Evolutionary conservation across 805 yeast genomes (phyloP).

Genomic region (Schwanniomyces pseudopolymorphus): DNA sequence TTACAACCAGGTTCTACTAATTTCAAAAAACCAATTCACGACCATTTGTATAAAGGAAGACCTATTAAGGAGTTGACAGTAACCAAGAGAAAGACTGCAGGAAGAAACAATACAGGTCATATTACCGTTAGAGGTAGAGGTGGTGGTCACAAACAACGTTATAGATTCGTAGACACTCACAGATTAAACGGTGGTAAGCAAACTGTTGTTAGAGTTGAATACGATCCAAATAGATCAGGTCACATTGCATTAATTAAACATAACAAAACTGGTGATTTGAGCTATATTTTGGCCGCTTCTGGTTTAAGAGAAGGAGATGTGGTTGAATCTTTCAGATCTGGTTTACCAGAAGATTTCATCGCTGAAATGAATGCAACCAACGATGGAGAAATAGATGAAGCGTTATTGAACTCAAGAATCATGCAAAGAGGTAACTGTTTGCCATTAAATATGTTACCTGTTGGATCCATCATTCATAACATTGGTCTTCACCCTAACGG

Average conservation of each 20-base stretch:
- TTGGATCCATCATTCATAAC: conserved; percentile 86
- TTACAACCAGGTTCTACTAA: conserved; percentile 86
- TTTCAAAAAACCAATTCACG: conserved; percentile 84
- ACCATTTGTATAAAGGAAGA: conserved; percentile 81
- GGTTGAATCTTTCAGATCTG: conserved; percentile 86
- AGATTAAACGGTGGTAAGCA: conserved; percentile 71
- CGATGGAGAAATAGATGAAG: conserved; percentile 89
- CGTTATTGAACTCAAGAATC: conserved; percentile 80
- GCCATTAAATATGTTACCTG: conserved; percentile 90
- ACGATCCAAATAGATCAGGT: conserved; percentile 91
- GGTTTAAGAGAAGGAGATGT: conserved; percentile 91
- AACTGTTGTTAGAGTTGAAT: conserved; percentile 83
- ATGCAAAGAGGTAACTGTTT: conserved; percentile 93
- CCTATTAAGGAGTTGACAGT: conserved; percentile 77
- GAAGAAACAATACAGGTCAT: conserved; percentile 85
- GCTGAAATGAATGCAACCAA: conserved; percentile 61
- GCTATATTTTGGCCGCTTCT: conserved; percentile 87
- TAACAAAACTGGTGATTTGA: conserved; percentile 55
- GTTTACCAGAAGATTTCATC: conserved; percentile 74
- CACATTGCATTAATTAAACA: conserved; percentile 87
- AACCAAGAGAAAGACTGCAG: conserved; percentile 70
- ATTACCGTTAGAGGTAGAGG: conserved; percentile 94
- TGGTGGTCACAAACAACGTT: conserved; percentile 92
- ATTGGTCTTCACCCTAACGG: conserved; percentile 69
- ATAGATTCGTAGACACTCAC: conserved; percentile 75